These are phyloP conservation scores for Acer saccharum DNA, from an alignment of 345 rosid genomes.

Conservation along the genomic window DNA sequence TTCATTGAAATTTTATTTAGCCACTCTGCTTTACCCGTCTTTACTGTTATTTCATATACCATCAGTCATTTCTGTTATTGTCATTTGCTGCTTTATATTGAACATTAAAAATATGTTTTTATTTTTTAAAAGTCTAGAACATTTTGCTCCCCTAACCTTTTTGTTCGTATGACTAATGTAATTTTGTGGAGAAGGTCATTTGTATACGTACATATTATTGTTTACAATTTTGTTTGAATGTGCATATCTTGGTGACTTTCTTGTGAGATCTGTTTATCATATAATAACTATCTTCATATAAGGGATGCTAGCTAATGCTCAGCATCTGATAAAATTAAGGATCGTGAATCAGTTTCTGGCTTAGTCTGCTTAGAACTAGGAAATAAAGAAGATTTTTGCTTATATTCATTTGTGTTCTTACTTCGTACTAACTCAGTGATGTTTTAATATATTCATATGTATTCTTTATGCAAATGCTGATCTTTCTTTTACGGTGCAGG, in stretches of 20 bases:
- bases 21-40: background rate
- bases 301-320: background rate
- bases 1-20: background rate
- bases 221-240: too few species aligned
- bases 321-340: too few species aligned
- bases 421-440: background rate
- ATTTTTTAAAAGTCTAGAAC: background rate
- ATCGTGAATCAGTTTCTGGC: background rate
- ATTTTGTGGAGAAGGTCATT: background rate
- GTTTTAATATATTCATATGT: background rate
- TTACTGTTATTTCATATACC: background rate
- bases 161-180: background rate
- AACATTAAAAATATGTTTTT: background rate
- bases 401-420: background rate
- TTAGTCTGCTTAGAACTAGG: background rate
- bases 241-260: background rate
- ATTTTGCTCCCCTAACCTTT: background rate
- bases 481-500: slow-evolving; percentile 47
- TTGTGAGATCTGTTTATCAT: background rate
- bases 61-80: too few species aligned
- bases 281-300: background rate
- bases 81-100: background rate
- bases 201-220: too few species aligned
- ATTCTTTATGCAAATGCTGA: slow-evolving; percentile 3
- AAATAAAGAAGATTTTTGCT: background rate